phyloP scores from a whole-genome alignment of 1,284 basidiomycete genomes.

The Cryptococcus sp. region DNA sequence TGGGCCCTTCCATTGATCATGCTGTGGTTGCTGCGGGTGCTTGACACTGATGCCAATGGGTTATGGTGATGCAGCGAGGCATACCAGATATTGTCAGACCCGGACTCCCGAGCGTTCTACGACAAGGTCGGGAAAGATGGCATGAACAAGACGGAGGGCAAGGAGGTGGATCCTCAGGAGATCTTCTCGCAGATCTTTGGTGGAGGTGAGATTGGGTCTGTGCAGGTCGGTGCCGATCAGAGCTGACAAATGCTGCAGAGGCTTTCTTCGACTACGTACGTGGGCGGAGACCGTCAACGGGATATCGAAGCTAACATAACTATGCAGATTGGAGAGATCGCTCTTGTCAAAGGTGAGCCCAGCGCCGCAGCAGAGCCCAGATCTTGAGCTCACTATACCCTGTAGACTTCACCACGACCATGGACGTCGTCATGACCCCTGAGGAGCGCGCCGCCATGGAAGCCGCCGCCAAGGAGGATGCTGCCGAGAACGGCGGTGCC shows the following conservation, averaged over 20 bases:
- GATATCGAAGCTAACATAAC: not conserved
- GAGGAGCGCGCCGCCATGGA: slow-evolving; percentile 89
- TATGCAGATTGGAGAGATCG: slow-evolving; percentile 81
- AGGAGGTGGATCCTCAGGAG: slow-evolving; percentile 70
- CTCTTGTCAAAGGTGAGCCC: slow-evolving; percentile 66
- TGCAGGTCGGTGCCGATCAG: not conserved
- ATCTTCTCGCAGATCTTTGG: slow-evolving; percentile 92
- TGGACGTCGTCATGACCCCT: slow-evolving; percentile 61
- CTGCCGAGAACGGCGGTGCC: slow-evolving; percentile 54
- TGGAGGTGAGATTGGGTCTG: slow-evolving; percentile 62
- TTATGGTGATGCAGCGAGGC: slow-evolving; percentile 63
- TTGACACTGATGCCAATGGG: not conserved
- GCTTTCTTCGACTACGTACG: slow-evolving; percentile 69
- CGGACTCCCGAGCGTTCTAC: slow-evolving; percentile 83
- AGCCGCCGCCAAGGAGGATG: slow-evolving; percentile 48
- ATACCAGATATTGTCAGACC: slow-evolving; percentile 80
- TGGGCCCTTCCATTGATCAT: not conserved
- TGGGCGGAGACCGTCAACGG: slow-evolving; percentile 15
- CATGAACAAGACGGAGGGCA: slow-evolving; percentile 42
- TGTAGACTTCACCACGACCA: slow-evolving; percentile 47
- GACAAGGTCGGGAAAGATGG: slow-evolving; percentile 82
- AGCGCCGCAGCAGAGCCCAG: not conserved
- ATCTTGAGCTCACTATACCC: not conserved
- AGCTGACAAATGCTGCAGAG: slow-evolving; percentile 25
- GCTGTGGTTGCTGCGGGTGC: too few relatives aligned